These are phyloP conservation scores for Penicillium hesseltinei DNA, from an alignment of 2,329 filamentous ascomycete genomes.

Conservation along the genomic window DNA sequence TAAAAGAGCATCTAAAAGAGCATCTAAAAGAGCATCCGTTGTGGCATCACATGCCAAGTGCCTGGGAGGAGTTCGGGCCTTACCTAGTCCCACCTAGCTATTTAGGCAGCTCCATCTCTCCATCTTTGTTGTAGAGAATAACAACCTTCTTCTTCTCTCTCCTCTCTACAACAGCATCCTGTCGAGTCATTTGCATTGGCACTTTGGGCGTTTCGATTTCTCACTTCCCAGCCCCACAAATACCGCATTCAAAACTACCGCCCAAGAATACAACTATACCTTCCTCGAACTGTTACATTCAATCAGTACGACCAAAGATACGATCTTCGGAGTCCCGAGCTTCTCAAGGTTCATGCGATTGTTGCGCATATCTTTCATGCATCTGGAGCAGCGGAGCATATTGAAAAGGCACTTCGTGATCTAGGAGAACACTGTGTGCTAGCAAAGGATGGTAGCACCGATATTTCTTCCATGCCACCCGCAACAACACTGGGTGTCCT, in stretches of 20 bases:
- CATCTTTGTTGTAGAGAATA: too few relatives aligned
- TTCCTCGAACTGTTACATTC: not conserved
- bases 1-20: too few relatives aligned
- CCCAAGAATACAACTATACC: not conserved
- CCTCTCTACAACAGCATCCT: not conserved
- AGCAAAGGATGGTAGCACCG: constrained; percentile 6
- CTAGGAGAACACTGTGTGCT: not conserved
- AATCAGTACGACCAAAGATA: not conserved
- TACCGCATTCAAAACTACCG: not conserved
- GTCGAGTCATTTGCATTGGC: not conserved
- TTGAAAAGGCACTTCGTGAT: constrained; percentile 1
- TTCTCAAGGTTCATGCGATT: constrained; percentile 2
- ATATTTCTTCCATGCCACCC: not conserved
- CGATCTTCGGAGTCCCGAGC: not conserved
- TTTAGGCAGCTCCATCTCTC: too few relatives aligned
- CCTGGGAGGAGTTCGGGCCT: too few relatives aligned
- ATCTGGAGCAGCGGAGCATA: not conserved
- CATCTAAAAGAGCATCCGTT: too few relatives aligned
- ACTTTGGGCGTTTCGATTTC: not conserved
- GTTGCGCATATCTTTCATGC: constrained; percentile 4
- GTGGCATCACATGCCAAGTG: too few relatives aligned
- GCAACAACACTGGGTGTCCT: not conserved
- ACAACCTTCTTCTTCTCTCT: too few relatives aligned
- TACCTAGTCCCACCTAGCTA: too few relatives aligned
- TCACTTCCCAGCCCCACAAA: not conserved